Base-by-base conservation (phyloP, 2,329 filamentous ascomycete species). In the Colletotrichum kahawae region DNA sequence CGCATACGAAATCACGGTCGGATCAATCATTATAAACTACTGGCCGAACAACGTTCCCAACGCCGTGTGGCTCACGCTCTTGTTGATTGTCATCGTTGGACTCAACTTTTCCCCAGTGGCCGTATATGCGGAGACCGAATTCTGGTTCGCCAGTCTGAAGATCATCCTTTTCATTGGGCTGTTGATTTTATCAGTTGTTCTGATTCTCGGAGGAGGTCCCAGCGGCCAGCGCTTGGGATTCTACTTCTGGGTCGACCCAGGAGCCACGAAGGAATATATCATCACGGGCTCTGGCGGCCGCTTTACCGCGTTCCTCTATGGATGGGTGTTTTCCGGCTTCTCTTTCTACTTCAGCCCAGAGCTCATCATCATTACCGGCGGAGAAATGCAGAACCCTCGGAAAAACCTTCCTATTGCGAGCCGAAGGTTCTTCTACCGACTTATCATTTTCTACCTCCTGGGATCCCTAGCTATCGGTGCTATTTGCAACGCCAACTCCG, bases 131-230 rank as follows among this genome's bases (percentile, higher is more conserved):
- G 89, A 91, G 83, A 83, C 90, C 16, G 89, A 91, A 77, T 91
- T 91, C 77, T 90, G 88, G 88, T 83, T 91, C 18, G 88, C 88
- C 76, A 78, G 90, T 33, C 81, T 91, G 51, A 91, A 91, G 79
- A 87, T 89, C 33, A 82, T 87, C 33, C 88, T 87, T 13, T 90
- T 91, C 67, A 83, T 89, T 9, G 86, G 91, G 66, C 93, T 93
- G 79, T 92, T 93, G 74, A 86, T 93, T 33, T 85, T 93, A 62
- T 90, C 91, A 1, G 91, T 93, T 13, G 75, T 79, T 7, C 70
- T 72, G 67, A 78, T 71, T 14, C 67, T 69, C 16, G 74, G 71
- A 2, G 78, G 79, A 10, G 78, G 70, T 18, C 78, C 78, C 12
- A 77, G 76, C 21, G 78, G 77, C 13, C 69, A 79, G 38, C 74